These are phyloP conservation scores for Dioszegia hungarica DNA, from an alignment of 768 basidiomycete species.

Conservation along the genomic window DNA sequence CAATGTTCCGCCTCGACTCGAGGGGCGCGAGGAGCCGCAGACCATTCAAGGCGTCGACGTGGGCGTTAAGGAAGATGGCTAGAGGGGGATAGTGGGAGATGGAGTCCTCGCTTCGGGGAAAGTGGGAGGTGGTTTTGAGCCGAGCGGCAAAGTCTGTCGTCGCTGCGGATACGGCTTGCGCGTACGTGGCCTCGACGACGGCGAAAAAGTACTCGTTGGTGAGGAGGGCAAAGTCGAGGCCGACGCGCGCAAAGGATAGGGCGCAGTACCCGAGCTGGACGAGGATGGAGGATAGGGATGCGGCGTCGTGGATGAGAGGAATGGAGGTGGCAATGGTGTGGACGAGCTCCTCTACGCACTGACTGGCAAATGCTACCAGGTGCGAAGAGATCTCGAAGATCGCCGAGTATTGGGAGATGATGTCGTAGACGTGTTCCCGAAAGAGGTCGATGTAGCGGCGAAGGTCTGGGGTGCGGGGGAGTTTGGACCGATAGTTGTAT, in stretches of 20 bases:
- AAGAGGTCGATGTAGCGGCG: slow-evolving; percentile 84
- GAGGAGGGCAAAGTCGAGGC: slow-evolving; percentile 75
- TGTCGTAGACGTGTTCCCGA: slow-evolving; percentile 87
- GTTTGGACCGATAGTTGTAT: slow-evolving; percentile 58
- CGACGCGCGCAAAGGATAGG: slow-evolving; percentile 82
- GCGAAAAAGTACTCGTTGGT: slow-evolving; percentile 63
- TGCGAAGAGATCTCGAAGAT: slow-evolving; percentile 71
- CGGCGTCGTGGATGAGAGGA: slow-evolving; percentile 50
- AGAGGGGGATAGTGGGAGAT: slow-evolving; percentile 66
- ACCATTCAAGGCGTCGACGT: slow-evolving; percentile 70
- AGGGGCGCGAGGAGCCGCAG: slow-evolving; percentile 75
- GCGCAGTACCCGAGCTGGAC: slow-evolving; percentile 93
- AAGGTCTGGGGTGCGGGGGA: slow-evolving; percentile 63
- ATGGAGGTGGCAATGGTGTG: slow-evolving; percentile 59
- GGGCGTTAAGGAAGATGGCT: slow-evolving; percentile 66
- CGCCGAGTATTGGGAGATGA: slow-evolving; percentile 80
- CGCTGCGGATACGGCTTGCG: slow-evolving; percentile 52
- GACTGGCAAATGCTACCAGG: slow-evolving; percentile 62
- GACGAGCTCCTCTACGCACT: slow-evolving; percentile 37
- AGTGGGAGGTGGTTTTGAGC: slow-evolving; percentile 44
- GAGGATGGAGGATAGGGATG: slow-evolving; percentile 72
- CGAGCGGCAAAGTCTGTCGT: slow-evolving; percentile 36
- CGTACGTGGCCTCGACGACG: slow-evolving; percentile 61
- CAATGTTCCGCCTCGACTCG: slow-evolving; percentile 49
- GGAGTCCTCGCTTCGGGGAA: slow-evolving; percentile 62